These are phyloP conservation scores for Cucumis cinereus DNA, from an alignment of 306 rosid species.

Conservation along the genomic window DNA sequence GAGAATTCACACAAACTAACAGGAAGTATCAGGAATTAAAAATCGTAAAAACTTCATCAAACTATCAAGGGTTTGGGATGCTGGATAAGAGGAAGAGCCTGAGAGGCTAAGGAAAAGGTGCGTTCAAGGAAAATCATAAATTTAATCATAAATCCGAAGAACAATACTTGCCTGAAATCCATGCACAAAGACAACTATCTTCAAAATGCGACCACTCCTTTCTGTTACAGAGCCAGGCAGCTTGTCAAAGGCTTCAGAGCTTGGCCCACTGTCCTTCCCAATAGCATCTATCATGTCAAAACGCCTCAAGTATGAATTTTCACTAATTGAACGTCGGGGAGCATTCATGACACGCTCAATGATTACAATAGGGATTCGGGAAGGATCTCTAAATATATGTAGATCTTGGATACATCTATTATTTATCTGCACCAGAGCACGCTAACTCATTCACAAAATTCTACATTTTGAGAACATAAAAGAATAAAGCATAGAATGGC, in stretches of 20 bases:
- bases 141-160: background rate
- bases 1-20: background rate
- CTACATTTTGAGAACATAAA: background rate
- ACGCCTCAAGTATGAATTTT: slow-evolving; percentile 44
- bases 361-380: slow-evolving; percentile 59
- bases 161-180: slow-evolving; percentile 89
- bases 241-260: slow-evolving; percentile 21
- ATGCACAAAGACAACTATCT: slow-evolving; percentile 87
- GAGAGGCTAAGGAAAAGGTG: background rate
- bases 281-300: slow-evolving; percentile 28
- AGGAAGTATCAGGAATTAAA: background rate
- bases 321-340: slow-evolving; percentile 56
- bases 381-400: slow-evolving; percentile 77
- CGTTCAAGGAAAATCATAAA: background rate
- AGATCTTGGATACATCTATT: slow-evolving; percentile 80
- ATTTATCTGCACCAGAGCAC: slow-evolving; percentile 49
- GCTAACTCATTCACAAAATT: background rate
- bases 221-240: slow-evolving; percentile 17
- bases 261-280: slow-evolving; percentile 20
- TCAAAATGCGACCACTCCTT: slow-evolving; percentile 42
- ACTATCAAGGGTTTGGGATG: background rate
- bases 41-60: background rate
- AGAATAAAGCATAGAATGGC: slow-evolving; percentile 5
- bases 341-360: slow-evolving; percentile 81
- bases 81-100: background rate